Base-by-base conservation (phyloP, 2,329 filamentous ascomycete genomes). In the Peltaster fructicola region DNA sequence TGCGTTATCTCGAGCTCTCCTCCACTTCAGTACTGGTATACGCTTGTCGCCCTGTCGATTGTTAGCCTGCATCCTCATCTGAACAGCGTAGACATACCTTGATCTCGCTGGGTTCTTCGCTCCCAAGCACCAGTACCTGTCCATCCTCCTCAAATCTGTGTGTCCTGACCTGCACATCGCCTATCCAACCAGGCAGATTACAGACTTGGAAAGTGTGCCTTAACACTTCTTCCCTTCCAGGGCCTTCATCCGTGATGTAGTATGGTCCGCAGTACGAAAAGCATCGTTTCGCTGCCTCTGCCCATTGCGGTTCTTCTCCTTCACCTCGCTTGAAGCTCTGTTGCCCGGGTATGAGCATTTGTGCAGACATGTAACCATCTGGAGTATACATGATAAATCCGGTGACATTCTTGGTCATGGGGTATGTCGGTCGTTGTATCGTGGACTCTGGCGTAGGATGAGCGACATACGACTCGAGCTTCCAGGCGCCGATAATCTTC, bases 371-470 rank as follows among this genome's bases (percentile, higher is more conserved):
- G 38, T 52, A 48, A 14, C 49, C 47, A 31, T 51, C 46, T 7
- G 47, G 44, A 0, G 49, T 51, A 36, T 52, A 51, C 37, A 51
- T 40, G 31, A 52, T 50, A 31, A 47, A 48, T 8, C 49, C 49
- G 6, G 40, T 43, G 20, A 44, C 44, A 26, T 45, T 44, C 27
- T 42, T 40, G n/a, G 46, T 48, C 42, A 50, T 50, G 8, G 49
- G 49, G 25, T 43, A 49, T 8, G 43, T 48, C 5, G 44, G 41
- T 20, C 44, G 31, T 30, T 47, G 45, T 14, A 47, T 37, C 6
- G 36, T 30, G n/a, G 44, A 50, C n/a, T 39, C 27, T 4, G 44
- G 37, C 6, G 47, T 49, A 2, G 48, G 48, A 27, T 48, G 45
- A n/a, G 48, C 47, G 25, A 48, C 39, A 30, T 51, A 51, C 14